These are phyloP conservation scores for Codiaeum variegatum DNA, from an alignment of 441 rosid species.

Conservation along the genomic window DNA sequence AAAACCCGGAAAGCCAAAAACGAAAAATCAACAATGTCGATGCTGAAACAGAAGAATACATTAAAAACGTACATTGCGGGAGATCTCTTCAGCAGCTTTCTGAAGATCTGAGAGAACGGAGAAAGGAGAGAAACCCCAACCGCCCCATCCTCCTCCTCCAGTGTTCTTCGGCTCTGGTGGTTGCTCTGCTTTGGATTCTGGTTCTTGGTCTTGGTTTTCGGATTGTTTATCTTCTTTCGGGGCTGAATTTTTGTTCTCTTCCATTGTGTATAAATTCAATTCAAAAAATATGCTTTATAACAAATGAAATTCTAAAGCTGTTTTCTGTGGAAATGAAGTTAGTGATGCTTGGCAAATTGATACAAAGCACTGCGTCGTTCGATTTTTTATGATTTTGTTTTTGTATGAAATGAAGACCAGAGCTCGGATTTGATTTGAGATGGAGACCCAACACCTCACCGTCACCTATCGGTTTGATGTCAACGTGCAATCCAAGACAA, in stretches of 20 bases:
- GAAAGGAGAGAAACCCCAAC: slow-evolving; percentile 83
- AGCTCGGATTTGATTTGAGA: background rate
- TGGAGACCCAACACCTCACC: slow-evolving; percentile 11
- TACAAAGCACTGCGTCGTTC: background rate
- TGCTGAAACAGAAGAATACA: slow-evolving; percentile 2
- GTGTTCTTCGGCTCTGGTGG: slow-evolving; percentile 21
- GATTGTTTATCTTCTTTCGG: slow-evolving; percentile 21
- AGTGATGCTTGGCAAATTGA: background rate
- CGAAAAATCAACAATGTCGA: background rate
- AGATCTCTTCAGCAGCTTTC: slow-evolving; percentile 89
- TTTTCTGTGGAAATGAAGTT: background rate
- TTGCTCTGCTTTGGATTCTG: slow-evolving; percentile 22
- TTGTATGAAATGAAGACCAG: background rate
- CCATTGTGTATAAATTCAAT: slow-evolving; percentile 26
- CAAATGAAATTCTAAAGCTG: background rate
- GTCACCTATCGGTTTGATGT: background rate
- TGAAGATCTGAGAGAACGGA: slow-evolving; percentile 85
- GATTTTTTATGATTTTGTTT: background rate
- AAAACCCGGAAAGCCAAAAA: background rate
- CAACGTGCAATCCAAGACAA: background rate
- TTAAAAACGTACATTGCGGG: slow-evolving; percentile 63
- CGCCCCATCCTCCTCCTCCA: slow-evolving; percentile 65
- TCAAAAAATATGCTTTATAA: background rate
- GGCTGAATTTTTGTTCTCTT: slow-evolving; percentile 27
- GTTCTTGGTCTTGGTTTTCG: slow-evolving; percentile 1